These are phyloP conservation scores for Termitomyces eurrhizus DNA, from an alignment of 768 basidiomycete genomes.

Conservation along the genomic window DNA sequence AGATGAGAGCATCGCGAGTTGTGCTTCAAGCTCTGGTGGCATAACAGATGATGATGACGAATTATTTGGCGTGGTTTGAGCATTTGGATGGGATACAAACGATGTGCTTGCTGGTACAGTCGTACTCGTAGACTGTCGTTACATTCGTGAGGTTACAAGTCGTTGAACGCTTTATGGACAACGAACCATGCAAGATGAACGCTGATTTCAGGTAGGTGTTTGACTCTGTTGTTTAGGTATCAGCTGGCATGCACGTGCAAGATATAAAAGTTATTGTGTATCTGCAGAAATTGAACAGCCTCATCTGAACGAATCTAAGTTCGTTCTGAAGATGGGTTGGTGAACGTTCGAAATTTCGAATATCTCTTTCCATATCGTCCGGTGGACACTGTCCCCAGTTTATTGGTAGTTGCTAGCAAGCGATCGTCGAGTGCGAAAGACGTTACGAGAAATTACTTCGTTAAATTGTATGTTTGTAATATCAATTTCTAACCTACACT, in stretches of 20 bases:
- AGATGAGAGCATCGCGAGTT: slow-evolving; percentile 67
- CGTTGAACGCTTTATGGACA: background rate
- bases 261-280: background rate
- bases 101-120: slow-evolving; percentile 23
- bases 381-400: no score
- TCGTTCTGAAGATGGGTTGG: no score
- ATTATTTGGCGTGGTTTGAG: slow-evolving; percentile 10
- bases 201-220: background rate
- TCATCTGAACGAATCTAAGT: background rate
- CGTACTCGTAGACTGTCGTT: background rate
- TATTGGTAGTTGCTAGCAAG: background rate
- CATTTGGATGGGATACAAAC: slow-evolving; percentile 24
- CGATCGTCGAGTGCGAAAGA: no score
- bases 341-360: no score
- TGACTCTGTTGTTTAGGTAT: background rate
- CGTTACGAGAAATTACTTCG: background rate
- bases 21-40: slow-evolving; percentile 80
- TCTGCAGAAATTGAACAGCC: background rate
- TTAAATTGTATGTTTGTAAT: background rate
- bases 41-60: slow-evolving; percentile 29
- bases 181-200: slow-evolving; percentile 8
- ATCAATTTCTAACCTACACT: background rate
- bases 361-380: no score
- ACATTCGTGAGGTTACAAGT: background rate
- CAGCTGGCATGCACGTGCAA: background rate